Percentiles rank a stretch among this genome's conserved stretches.
phyloP scores from a whole-genome alignment of 768 basidiomycete species.

The Baorangia bicolor region DNA sequence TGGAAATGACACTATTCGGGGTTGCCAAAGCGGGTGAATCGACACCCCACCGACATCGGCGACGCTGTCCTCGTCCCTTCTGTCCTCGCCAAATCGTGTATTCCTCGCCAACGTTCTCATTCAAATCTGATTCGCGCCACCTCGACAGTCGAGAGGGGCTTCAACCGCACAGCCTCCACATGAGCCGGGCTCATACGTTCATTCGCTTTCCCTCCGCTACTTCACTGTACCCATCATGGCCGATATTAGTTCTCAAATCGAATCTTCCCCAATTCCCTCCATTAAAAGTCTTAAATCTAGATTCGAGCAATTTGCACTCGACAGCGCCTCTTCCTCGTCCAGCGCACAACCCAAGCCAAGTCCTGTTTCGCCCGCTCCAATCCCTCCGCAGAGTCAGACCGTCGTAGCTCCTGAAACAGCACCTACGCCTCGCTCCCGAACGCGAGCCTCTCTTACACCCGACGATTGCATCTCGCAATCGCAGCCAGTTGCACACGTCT shows the following conservation, averaged over 20 bases:
- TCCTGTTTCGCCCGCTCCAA: not conserved
- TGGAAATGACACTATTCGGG: constrained; percentile 10
- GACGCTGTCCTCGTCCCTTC: not conserved
- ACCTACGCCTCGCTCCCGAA: constrained; percentile 42
- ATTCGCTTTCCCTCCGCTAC: not conserved
- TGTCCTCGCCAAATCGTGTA: not conserved
- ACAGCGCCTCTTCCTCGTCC: constrained; percentile 23
- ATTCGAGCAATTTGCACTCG: constrained; percentile 66
- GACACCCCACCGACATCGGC: constrained; percentile 2
- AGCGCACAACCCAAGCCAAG: constrained; percentile 1
- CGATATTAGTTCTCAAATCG: constrained; percentile 35
- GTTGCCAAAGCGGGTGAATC: constrained; percentile 13
- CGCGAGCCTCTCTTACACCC: constrained; percentile 33
- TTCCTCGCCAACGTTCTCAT: not conserved
- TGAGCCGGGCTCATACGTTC: constrained; percentile 4
- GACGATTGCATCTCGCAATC: constrained; percentile 17
- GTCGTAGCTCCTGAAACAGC: constrained; percentile 29
- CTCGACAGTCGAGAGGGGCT: not conserved
- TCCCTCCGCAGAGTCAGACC: constrained; percentile 7
- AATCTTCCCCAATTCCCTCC: constrained; percentile 56
- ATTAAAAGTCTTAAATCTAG: constrained; percentile 68
- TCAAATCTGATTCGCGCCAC: not conserved
- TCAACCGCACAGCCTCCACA: constrained; percentile 1
- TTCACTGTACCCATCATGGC: constrained; percentile 12
- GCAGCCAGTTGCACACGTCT: constrained; percentile 26